Percentiles rank a stretch among this genome's conserved stretches.
Evolutionary conservation across 2,329 filamentous ascomycete genomes (phyloP).

Genomic region (Penicillium sp.): DNA sequence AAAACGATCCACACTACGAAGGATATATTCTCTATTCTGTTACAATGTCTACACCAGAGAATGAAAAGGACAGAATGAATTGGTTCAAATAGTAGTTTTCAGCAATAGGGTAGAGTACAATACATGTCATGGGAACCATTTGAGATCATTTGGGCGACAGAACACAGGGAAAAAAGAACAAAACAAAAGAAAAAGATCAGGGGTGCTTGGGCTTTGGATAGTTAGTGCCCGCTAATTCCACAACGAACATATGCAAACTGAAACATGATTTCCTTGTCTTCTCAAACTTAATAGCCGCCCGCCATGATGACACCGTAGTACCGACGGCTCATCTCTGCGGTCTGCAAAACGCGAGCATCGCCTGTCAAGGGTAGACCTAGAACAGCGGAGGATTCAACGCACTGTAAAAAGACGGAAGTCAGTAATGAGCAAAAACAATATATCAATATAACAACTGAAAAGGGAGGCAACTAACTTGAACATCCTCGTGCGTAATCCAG

Average conservation of each 20-base stretch:
- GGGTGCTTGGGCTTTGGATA: background rate
- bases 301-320: constrained; percentile 67
- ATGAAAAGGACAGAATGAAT: background rate
- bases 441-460: background rate
- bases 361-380: constrained; percentile 59
- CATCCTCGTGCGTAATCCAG: constrained; percentile 60
- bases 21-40: background rate
- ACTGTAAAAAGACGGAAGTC: constrained; percentile 19
- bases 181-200: constrained; percentile 2
- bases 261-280: background rate
- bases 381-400: constrained; percentile 38
- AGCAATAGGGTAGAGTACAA: constrained; percentile 11
- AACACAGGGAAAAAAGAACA: constrained; percentile 11
- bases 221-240: background rate
- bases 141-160: constrained; percentile 3
- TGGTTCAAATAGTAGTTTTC: constrained; percentile 1
- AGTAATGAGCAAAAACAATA: constrained; percentile 1
- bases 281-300: constrained; percentile 34
- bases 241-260: background rate
- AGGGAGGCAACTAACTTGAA: constrained; percentile 51
- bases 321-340: constrained; percentile 65
- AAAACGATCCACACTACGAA: background rate
- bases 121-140: constrained; percentile 13
- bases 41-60: background rate
- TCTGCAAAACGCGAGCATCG: constrained; percentile 68